Evolutionary conservation across 257 asterid species (phyloP).

Genomic region (Solanum chilense): DNA sequence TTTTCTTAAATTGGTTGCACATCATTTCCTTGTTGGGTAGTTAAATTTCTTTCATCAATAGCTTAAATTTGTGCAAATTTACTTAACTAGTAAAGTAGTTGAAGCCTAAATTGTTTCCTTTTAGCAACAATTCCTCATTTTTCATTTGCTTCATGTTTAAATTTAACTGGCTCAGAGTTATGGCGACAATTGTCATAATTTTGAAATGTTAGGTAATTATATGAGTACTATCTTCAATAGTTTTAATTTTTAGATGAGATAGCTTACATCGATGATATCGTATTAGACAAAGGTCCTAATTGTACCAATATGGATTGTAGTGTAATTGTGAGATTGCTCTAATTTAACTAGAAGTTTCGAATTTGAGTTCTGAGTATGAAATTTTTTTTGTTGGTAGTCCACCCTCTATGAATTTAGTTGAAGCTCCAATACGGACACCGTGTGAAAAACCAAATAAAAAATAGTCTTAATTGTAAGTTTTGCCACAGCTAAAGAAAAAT

Average conservation of each 20-base stretch:
- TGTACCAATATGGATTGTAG: neutral
- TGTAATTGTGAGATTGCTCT: too few relatives aligned
- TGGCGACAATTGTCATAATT: neutral
- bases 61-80: neutral
- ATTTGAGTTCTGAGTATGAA: too few relatives aligned
- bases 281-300: neutral
- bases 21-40: slow-evolving; percentile 8
- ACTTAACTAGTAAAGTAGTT: neutral
- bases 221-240: neutral
- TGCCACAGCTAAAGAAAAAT: neutral
- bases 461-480: neutral
- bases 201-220: neutral
- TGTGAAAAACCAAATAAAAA: neutral
- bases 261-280: neutral
- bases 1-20: slow-evolving; percentile 5
- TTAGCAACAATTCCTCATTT: neutral
- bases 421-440: neutral
- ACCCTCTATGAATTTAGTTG: neutral
- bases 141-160: neutral
- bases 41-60: neutral
- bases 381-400: neutral
- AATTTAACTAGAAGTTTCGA: neutral
- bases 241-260: neutral
- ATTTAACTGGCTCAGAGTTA: neutral
- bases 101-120: neutral